Evolutionary conservation across 768 basidiomycete genomes (phyloP).

Genomic region (Trametopsis cervina): DNA sequence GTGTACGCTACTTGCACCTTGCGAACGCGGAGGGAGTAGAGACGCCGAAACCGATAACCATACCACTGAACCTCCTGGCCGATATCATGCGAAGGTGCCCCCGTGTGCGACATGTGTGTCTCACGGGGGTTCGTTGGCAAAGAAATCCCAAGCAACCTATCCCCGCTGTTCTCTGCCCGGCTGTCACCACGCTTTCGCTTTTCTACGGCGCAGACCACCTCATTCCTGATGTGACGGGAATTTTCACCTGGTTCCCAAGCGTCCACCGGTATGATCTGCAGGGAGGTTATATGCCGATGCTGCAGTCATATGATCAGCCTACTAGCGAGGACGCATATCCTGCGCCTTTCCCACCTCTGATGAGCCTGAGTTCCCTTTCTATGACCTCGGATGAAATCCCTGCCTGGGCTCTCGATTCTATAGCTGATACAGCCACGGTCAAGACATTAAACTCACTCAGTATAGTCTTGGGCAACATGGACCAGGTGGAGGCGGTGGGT

Average conservation of each 20-base stretch:
- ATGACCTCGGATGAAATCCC: background rate
- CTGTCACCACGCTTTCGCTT: background rate
- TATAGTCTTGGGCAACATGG: background rate
- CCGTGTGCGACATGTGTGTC: background rate
- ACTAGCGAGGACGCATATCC: background rate
- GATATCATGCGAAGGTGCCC: background rate
- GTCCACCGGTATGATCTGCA: background rate
- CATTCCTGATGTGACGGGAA: background rate
- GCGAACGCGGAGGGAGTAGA: background rate
- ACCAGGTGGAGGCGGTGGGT: background rate
- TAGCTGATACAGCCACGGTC: background rate
- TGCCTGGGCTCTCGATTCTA: background rate
- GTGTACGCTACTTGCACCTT: background rate
- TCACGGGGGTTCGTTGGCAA: background rate
- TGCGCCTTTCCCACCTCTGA: background rate
- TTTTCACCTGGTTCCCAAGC: conserved; percentile 1
- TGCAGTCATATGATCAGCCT: background rate
- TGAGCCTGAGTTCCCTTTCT: background rate
- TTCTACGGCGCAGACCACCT: background rate
- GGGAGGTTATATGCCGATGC: background rate
- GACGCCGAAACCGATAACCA: background rate
- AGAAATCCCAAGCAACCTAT: background rate
- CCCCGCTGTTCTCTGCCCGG: background rate
- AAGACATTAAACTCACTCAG: background rate
- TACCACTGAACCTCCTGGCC: background rate